phyloP scores from a whole-genome alignment of 2,329 filamentous ascomycete genomes.

The Verticillium zaregamsianum region DNA sequence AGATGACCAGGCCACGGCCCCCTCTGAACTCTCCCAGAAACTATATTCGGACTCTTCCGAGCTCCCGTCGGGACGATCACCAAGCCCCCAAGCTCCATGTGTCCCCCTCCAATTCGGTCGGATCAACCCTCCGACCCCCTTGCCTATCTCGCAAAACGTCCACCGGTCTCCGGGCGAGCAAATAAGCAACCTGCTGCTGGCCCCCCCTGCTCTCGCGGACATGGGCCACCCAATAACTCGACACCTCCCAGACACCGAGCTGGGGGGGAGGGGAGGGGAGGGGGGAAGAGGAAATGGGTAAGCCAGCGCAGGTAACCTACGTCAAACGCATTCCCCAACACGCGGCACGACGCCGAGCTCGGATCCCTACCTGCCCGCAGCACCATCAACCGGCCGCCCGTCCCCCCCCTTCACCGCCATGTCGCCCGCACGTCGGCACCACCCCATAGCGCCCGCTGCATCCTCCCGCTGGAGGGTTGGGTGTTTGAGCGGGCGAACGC shows the following conservation, averaged over 20 bases:
- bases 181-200: neutral
- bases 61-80: neutral
- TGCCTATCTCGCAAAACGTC: neutral
- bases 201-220: neutral
- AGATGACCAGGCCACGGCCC: neutral
- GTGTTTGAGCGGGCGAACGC: neutral
- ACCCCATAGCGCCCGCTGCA: neutral
- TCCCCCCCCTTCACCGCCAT: neutral
- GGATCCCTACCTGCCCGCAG: neutral
- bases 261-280: neutral
- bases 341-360: neutral
- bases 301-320: neutral
- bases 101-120: conserved; percentile 12
- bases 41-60: neutral
- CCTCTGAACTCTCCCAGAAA: neutral
- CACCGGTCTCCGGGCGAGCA: neutral
- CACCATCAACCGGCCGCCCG: neutral
- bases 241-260: neutral
- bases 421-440: neutral
- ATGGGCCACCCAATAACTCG: neutral
- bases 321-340: neutral
- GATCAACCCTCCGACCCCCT: neutral
- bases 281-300: neutral
- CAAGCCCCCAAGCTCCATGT: conserved; percentile 6
- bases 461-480: neutral